These are phyloP conservation scores for Scedosporium boydii DNA, from an alignment of 2,329 filamentous ascomycete species.

Conservation along the genomic window DNA sequence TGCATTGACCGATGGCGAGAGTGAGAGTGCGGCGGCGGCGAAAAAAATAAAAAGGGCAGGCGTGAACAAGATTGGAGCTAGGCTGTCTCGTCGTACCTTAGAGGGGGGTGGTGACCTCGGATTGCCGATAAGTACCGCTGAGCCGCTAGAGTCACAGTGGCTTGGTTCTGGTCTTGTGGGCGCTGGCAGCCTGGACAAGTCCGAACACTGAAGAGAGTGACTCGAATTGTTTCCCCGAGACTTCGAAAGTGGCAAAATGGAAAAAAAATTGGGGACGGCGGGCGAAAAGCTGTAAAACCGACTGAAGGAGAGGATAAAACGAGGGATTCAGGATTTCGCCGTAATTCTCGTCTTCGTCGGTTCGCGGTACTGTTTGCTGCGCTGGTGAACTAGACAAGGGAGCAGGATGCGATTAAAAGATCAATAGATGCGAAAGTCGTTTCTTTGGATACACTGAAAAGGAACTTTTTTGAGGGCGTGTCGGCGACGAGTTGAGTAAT, in stretches of 20 bases:
- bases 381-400: too few relatives aligned
- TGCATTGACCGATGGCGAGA: neutral
- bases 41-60: constrained; percentile 1
- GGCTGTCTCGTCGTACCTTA: neutral
- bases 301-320: constrained; percentile 6
- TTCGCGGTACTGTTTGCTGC: too few relatives aligned
- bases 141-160: constrained; percentile 3
- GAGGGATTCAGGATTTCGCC: too few relatives aligned
- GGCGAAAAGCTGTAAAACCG: constrained; percentile 12
- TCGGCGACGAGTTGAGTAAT: neutral
- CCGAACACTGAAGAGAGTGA: neutral
- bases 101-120: constrained; percentile 4
- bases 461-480: neutral
- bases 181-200: constrained; percentile 5
- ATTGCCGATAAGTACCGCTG: constrained; percentile 2
- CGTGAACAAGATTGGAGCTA: constrained; percentile 6
- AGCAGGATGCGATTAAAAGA: neutral
- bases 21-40: constrained; percentile 1
- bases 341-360: too few relatives aligned
- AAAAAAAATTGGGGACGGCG: constrained; percentile 8
- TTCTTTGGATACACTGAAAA: neutral
- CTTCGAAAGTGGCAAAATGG: constrained; percentile 5
- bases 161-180: neutral
- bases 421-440: neutral
- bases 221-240: neutral